phyloP scores from a whole-genome alignment of 129 eudicot genomes.

The Tagetes patula region DNA sequence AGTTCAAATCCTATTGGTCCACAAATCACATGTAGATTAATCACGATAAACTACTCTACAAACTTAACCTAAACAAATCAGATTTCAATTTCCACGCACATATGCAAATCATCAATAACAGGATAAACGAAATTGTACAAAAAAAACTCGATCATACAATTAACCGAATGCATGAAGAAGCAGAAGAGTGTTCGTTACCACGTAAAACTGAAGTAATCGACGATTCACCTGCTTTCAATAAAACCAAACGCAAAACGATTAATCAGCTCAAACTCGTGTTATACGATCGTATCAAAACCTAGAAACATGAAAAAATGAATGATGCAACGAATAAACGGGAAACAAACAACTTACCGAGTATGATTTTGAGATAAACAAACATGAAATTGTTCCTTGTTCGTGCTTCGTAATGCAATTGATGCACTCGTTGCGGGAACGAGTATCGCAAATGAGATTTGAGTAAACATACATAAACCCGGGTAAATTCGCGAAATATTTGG shows the following conservation, averaged over 20 bases:
- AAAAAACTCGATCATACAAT: neutral
- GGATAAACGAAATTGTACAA: neutral
- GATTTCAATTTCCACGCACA: neutral
- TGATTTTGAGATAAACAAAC: constrained; percentile 52
- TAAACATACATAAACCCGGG: neutral
- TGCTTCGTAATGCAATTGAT: too few relatives aligned
- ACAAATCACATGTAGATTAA: constrained; percentile 8
- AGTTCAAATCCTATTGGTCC: constrained; percentile 12
- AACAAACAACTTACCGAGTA: constrained; percentile 30
- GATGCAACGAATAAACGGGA: neutral
- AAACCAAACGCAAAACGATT: neutral
- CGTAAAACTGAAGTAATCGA: constrained; percentile 58
- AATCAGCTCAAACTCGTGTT: neutral
- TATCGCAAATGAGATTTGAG: neutral
- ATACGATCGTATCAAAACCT: constrained; percentile 15
- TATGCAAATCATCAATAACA: neutral
- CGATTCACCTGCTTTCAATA: constrained; percentile 31
- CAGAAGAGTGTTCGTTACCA: constrained; percentile 33
- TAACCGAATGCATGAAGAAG: neutral
- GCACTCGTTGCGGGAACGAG: too few relatives aligned
- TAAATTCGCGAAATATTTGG: neutral
- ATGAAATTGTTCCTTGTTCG: too few relatives aligned
- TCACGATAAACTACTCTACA: constrained; percentile 9
- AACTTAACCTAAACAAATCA: constrained; percentile 13
- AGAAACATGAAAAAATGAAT: neutral